These are phyloP conservation scores for Mycena metata DNA, from an alignment of 768 basidiomycete species.

Conservation along the genomic window DNA sequence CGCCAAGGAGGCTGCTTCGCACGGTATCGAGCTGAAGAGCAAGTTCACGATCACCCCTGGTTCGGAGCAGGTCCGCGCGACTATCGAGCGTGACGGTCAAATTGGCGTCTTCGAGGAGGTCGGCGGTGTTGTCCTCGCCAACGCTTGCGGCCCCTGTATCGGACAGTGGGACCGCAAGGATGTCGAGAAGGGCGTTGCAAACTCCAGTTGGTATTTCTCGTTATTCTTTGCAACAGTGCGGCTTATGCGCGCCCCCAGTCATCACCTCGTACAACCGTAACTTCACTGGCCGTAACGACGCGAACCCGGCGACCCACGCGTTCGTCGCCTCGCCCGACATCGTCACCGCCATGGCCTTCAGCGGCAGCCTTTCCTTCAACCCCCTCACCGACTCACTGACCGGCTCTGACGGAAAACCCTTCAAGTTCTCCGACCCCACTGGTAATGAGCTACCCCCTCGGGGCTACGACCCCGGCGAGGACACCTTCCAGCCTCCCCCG, in stretches of 20 bases:
- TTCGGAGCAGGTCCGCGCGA: constrained; percentile 98
- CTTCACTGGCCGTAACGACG: constrained; percentile 99
- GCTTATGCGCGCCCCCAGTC: constrained; percentile 61
- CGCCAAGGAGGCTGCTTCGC: constrained; percentile 87
- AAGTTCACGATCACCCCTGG: constrained; percentile 99
- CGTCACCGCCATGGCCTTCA: constrained; percentile 97
- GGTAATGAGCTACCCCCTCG: constrained; percentile 95
- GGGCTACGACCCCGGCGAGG: constrained; percentile 96
- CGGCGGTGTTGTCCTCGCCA: constrained; percentile 95
- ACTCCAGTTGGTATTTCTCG: constrained; percentile 80
- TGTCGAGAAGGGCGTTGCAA: constrained; percentile 95
- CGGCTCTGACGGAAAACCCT: constrained; percentile 93
- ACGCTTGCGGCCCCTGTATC: constrained; percentile 99
- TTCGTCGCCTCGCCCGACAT: constrained; percentile 95
- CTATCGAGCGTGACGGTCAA: constrained; percentile 96
- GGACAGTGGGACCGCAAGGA: constrained; percentile 99
- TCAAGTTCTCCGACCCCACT: constrained; percentile 95
- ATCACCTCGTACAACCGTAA: constrained; percentile 99
- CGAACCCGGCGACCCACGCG: constrained; percentile 98
- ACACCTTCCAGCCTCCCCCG: constrained; percentile 98
- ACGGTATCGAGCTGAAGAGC: constrained; percentile 91
- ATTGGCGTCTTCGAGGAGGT: constrained; percentile 88
- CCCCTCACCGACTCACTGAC: constrained; percentile 91
- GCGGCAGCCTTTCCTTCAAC: constrained; percentile 96
- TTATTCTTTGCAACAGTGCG: neutral